phyloP scores from a whole-genome alignment of 345 rosid species.

The Chamaenerion angustifolium region DNA sequence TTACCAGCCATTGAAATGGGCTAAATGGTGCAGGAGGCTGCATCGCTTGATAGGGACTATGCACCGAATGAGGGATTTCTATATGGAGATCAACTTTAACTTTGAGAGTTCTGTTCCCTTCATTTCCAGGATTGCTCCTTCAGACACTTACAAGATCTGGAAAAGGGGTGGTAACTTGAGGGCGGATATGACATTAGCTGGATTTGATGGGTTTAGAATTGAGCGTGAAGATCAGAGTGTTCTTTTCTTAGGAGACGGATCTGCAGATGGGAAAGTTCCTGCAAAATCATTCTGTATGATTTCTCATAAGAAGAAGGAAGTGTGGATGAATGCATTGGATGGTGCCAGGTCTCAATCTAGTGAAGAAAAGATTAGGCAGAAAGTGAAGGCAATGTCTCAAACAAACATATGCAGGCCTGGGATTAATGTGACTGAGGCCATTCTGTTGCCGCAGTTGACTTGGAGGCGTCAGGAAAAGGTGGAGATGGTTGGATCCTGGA shows the following conservation, averaged over 20 bases:
- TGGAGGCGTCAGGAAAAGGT: conserved; percentile 94
- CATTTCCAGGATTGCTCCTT: conserved; percentile 84
- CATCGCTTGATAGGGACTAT: conserved; percentile 74
- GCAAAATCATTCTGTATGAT: conserved; percentile 76
- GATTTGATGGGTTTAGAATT: conserved; percentile 88
- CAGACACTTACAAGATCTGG: conserved; percentile 94
- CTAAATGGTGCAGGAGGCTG: conserved; percentile 90
- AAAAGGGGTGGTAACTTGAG: conserved; percentile 86
- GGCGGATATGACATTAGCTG: conserved; percentile 96
- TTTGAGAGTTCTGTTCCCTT: conserved; percentile 97
- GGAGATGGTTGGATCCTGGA: conserved; percentile 86
- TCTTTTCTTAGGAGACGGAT: conserved; percentile 89
- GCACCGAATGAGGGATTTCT: conserved; percentile 87
- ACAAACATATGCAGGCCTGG: conserved; percentile 92
- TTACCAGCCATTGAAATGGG: conserved; percentile 91
- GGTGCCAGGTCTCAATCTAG: conserved; percentile 72
- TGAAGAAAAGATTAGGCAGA: conserved; percentile 77
- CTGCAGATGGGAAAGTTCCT: conserved; percentile 68
- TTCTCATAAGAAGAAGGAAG: conserved; percentile 87
- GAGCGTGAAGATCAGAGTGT: conserved; percentile 86
- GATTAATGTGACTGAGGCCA: conserved; percentile 91
- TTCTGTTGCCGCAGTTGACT: conserved; percentile 69
- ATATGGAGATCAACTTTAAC: conserved; percentile 89
- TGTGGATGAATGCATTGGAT: conserved; percentile 85
- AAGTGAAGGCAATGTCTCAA: conserved; percentile 81